Evolutionary conservation across 1,284 basidiomycete genomes (phyloP).

Genomic region (Phellopilus nigrolimitatus): DNA sequence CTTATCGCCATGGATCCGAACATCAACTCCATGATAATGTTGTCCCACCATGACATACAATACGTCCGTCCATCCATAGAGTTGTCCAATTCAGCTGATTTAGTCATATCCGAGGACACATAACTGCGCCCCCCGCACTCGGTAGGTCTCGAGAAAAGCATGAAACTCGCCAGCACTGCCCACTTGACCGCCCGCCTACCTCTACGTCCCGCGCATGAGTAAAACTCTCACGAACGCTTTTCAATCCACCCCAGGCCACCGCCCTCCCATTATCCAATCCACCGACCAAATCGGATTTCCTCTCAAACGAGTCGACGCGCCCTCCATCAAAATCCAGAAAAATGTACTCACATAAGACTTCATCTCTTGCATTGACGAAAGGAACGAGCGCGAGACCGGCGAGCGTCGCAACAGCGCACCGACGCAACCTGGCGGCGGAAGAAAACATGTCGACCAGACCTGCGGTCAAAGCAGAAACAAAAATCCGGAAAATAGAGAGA

Average conservation of each 20-base stretch:
- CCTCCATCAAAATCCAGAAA: not conserved
- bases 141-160: too few relatives aligned
- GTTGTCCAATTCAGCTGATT: too few relatives aligned
- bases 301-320: not conserved
- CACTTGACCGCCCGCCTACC: too few relatives aligned
- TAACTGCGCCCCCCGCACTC: too few relatives aligned
- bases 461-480: not conserved
- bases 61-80: too few relatives aligned
- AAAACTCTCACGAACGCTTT: too few relatives aligned
- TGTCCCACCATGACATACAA: too few relatives aligned
- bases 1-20: too few relatives aligned
- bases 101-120: too few relatives aligned
- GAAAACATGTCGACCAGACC: conserved; percentile 12
- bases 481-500: conserved; percentile 1
- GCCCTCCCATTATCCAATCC: not conserved
- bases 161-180: too few relatives aligned
- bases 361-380: conserved; percentile 4
- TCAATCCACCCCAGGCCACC: not conserved
- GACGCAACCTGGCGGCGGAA: conserved; percentile 19
- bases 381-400: conserved; percentile 3
- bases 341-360: conserved; percentile 16
- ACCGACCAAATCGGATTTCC: not conserved
- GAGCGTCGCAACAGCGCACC: conserved; percentile 6
- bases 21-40: too few relatives aligned
- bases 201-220: too few relatives aligned